Evolutionary conservation across 208 protist genomes (phyloP), one percentile per base, ranked within the genome.

Genomic region (Phytomonas sp.): DNA sequence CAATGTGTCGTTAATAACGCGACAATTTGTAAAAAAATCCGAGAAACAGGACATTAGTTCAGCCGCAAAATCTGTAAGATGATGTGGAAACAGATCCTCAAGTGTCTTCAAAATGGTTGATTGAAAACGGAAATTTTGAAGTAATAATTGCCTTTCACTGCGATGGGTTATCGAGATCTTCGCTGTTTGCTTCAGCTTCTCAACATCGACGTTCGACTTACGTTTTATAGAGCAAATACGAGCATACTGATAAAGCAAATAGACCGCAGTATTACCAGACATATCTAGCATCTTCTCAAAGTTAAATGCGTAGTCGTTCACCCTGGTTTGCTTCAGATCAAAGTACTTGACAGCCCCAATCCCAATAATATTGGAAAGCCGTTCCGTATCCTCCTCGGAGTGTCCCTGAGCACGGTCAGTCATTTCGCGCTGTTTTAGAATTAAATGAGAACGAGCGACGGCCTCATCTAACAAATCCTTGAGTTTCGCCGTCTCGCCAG

Each of bases 281-380:
- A 98, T 77, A 60, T 94, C 87, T 33, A 98, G 91, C 97, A 99
- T 99, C 70, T 94, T 94, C 45, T 99, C 94, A 76, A 93, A 98
- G 75, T 81, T 92, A 79, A 99, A 99, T 42, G 82, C 76, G 87
- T 99, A 99, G 85, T 99, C 94, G 61, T 79, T 89, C 11, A 84
- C 87, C 67, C 97, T 91, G 65, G 86, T 97, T 73, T 94, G 89
- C 78, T 95, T 94, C 29, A 99, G 87, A 79, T 99, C 98, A 71
- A 93, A 98, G 87, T 99, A 99, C 83, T 99, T 99, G 72, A 99
- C 81, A 32, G 97, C 94, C 62, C 92, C 94, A 67, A 98, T 82
- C 19, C 97, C 97, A 45, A 99, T 91, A 34, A 90, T 86, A 68
- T 96, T 84, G 37, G 94, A 79, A 16, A 97, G 90, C 23, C 70